phyloP scores from a whole-genome alignment of 1,284 basidiomycete genomes.

The Moesziomyces globuligerus region DNA sequence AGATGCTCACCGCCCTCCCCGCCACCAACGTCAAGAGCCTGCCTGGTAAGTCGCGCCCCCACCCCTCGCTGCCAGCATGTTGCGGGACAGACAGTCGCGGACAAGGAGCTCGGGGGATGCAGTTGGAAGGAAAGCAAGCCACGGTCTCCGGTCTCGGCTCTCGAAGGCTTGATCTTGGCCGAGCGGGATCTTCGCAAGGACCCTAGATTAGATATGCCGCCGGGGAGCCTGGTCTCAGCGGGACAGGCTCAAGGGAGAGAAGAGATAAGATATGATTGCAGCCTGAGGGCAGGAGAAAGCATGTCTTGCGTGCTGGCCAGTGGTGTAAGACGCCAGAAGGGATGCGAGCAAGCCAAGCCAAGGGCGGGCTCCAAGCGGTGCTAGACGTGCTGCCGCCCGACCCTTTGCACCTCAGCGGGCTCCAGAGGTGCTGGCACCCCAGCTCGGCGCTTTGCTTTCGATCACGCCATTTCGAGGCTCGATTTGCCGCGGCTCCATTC shows the following conservation, averaged over 20 bases:
- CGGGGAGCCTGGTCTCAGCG: not conserved
- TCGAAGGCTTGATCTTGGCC: no score
- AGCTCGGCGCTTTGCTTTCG: not conserved
- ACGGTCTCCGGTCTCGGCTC: no score
- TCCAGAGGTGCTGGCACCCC: conserved; percentile 19
- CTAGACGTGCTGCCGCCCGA: conserved; percentile 10
- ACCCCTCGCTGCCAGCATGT: not conserved
- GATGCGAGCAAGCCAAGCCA: not conserved
- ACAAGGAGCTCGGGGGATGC: not conserved
- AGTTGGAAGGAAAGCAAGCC: no score
- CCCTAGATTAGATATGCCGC: conserved; percentile 28
- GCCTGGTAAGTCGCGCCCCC: conserved; percentile 35
- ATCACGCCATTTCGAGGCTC: conserved; percentile 17
- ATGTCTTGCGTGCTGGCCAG: not conserved
- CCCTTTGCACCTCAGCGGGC: conserved; percentile 27
- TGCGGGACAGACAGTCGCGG: not conserved
- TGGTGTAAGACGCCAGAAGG: not conserved
- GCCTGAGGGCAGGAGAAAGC: not conserved
- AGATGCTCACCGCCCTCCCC: conserved; percentile 47
- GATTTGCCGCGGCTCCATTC: conserved; percentile 15
- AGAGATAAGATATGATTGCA: conserved; percentile 1
- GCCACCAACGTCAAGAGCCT: conserved; percentile 52
- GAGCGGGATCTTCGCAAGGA: conserved; percentile 18
- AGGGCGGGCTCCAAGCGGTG: conserved; percentile 8
- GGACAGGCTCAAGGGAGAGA: no score